A percentile compares a stretch with the other conserved stretches of the same genome.
These are phyloP conservation scores for Tylopilus sp. DNA, from an alignment of 1,284 basidiomycete genomes.

Conservation along the genomic window DNA sequence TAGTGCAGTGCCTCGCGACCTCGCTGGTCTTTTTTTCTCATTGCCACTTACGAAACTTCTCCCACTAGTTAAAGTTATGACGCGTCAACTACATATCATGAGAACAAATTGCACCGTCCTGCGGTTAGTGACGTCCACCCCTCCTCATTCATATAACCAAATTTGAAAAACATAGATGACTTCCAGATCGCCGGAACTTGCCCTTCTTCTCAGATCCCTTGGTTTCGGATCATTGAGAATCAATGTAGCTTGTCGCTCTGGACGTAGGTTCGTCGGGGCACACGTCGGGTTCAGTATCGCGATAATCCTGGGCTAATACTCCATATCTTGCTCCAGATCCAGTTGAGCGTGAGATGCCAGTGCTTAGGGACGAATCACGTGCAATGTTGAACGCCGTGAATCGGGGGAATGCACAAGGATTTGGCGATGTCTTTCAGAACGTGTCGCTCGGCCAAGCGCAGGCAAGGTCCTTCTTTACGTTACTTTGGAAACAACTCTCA, in stretches of 20 bases:
- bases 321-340: not conserved
- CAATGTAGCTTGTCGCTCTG: not conserved
- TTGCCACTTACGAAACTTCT: slow-evolving; percentile 19
- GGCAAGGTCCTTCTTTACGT: slow-evolving; percentile 4
- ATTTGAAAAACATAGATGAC: slow-evolving; percentile 11
- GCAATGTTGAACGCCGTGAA: not conserved
- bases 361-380: slow-evolving; percentile 7
- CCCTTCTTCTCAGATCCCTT: not conserved
- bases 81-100: slow-evolving; percentile 19
- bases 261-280: slow-evolving; percentile 1
- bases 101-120: slow-evolving; percentile 16
- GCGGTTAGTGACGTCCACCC: not conserved
- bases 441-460: too few species aligned
- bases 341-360: not conserved
- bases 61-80: slow-evolving; percentile 19
- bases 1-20: not conserved
- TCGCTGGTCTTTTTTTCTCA: slow-evolving; percentile 3
- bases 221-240: slow-evolving; percentile 1
- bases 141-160: slow-evolving; percentile 22
- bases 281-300: not conserved
- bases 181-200: not conserved
- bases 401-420: not conserved
- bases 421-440: slow-evolving; percentile 1
- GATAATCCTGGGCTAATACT: not conserved
- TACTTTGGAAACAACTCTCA: slow-evolving; percentile 5